Conservation (phyloP, 148 eudicot genomes). For the Rhododendron molle region DNA sequence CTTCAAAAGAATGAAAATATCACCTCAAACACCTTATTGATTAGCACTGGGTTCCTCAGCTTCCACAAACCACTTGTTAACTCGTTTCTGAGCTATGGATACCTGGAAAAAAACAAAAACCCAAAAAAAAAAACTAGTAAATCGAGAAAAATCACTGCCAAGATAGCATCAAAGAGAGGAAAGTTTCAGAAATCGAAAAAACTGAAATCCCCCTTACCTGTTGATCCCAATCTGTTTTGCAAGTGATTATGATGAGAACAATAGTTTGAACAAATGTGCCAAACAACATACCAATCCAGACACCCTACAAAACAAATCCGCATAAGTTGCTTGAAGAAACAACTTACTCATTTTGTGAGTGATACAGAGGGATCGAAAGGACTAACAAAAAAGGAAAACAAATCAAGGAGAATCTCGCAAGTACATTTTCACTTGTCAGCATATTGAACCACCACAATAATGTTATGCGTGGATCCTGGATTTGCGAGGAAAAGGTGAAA, state of each 20-base stretch:
- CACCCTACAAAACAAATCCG: constrained; percentile 29
- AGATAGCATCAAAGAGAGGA: neutral
- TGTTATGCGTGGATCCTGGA: neutral
- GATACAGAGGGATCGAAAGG: neutral
- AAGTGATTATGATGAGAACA: constrained; percentile 32
- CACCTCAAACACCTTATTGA: neutral
- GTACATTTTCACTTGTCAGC: neutral
- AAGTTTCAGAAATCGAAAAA: neutral
- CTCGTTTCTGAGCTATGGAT: constrained; percentile 19
- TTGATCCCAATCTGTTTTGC: constrained; percentile 47
- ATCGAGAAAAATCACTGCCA: neutral
- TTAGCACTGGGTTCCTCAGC: constrained; percentile 8
- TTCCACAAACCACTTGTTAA: constrained; percentile 32
- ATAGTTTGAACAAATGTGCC: constrained; percentile 40
- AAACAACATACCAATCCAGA: constrained; percentile 47
- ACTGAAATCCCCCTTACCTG: constrained; percentile 17
- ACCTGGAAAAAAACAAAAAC: constrained; percentile 19
- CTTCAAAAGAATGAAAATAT: neutral
- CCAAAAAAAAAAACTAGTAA: neutral
- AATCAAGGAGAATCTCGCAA: neutral
- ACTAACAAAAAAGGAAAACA: neutral
- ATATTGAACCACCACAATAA: neutral
- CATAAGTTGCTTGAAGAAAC: neutral
- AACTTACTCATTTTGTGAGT: neutral
- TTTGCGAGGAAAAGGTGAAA: neutral